Percentiles rank a stretch among this genome's conserved stretches.
Conservation (phyloP, 2,329 filamentous ascomycete genomes). For the Pyricularia grisea region DNA sequence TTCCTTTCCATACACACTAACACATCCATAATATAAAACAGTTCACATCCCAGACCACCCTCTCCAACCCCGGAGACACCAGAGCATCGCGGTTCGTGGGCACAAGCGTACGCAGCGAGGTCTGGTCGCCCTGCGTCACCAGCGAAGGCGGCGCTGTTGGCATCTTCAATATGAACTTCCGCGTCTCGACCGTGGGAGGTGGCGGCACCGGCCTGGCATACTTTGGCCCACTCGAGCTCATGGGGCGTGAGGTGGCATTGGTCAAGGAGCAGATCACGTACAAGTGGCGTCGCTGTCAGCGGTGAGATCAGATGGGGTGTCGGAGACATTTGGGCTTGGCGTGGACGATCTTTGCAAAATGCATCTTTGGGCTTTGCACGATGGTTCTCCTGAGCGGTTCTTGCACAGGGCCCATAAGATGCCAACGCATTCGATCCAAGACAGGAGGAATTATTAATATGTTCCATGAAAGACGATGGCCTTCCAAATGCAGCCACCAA, state of each 20-base stretch:
- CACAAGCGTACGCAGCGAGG: conserved; percentile 1
- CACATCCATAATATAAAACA: neutral
- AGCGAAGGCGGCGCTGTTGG: conserved; percentile 23
- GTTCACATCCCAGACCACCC: neutral
- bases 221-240: conserved; percentile 3
- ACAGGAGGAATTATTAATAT: no score
- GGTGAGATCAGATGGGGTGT: neutral
- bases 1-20: neutral
- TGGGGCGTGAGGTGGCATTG: neutral
- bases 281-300: neutral
- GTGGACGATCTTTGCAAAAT: neutral
- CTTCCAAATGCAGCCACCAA: no score
- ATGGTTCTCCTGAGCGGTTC: no score
- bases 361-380: no score
- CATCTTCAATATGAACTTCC: conserved; percentile 38
- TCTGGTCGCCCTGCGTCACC: conserved; percentile 29
- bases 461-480: no score
- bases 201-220: conserved; percentile 15
- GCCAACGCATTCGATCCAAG: no score
- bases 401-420: no score
- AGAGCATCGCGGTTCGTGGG: neutral
- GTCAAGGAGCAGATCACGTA: neutral
- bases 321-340: neutral
- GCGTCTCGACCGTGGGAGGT: conserved; percentile 28
- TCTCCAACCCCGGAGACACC: neutral